These are phyloP conservation scores for Geopyxis carbonaria DNA, from an alignment of 495 filamentous ascomycete genomes.

Conservation along the genomic window DNA sequence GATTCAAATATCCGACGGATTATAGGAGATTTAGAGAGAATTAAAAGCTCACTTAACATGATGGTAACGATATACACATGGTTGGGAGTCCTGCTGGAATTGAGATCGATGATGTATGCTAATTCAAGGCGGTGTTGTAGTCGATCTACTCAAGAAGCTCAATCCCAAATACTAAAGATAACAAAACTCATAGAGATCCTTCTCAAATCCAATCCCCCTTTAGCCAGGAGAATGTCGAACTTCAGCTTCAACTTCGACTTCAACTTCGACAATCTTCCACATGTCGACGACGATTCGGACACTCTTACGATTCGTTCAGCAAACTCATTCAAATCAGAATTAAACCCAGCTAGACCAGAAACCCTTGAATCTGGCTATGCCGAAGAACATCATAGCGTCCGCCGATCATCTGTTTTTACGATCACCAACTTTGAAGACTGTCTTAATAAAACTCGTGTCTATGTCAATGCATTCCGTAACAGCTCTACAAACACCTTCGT, in stretches of 20 bases:
- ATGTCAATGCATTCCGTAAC: not conserved
- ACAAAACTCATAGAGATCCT: not conserved
- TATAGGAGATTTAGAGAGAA: not conserved
- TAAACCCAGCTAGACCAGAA: too few relatives aligned
- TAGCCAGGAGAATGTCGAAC: not conserved
- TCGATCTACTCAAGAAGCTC: too few relatives aligned
- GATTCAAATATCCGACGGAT: not conserved
- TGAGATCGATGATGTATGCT: too few relatives aligned
- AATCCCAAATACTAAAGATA: too few relatives aligned
- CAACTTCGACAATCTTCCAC: not conserved
- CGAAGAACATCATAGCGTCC: too few relatives aligned
- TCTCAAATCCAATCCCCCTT: not conserved
- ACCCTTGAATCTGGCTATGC: too few relatives aligned
- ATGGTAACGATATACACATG: slow-evolving; percentile 1
- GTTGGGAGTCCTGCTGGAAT: too few relatives aligned
- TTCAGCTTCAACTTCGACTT: not conserved
- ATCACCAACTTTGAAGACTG: not conserved
- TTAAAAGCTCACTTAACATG: not conserved
- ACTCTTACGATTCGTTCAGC: not conserved
- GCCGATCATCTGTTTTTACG: too few relatives aligned
- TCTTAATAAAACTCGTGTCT: not conserved
- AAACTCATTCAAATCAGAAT: too few relatives aligned
- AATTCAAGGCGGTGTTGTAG: too few relatives aligned
- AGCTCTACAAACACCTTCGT: not conserved
- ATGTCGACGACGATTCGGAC: not conserved